Base-by-base conservation (phyloP, 2,329 filamentous ascomycete species). In the Cordyceps militaris region DNA sequence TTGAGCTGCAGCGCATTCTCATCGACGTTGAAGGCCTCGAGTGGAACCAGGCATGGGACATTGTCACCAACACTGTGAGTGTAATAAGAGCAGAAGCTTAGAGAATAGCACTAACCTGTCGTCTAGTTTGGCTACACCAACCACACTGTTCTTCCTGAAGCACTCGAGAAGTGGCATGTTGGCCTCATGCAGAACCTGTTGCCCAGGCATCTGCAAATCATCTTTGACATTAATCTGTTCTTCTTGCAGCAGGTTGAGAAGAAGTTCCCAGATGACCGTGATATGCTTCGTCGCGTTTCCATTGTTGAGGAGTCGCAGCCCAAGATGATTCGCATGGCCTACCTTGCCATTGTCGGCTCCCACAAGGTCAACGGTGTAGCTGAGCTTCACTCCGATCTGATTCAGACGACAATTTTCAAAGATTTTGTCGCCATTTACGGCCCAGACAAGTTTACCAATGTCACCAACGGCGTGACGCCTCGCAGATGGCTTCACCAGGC, bases 351-450 rank as follows among this genome's bases (percentile, higher is more conserved):
- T 69, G 91, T 99, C 66, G 94, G 94, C 49, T 97, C 94, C 36
- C 94, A 97, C 83, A 99, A 97, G 79, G 92, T 99, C 77, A 99
- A 99, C 65, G 94, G 94, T 71, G 94, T 99, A 36, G 94, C 94
- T 34, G 94, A 99, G 75, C 77, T 99, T 63, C 94, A 99, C 76
- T 99, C 94, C 0, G 94, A 99, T 70, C 80, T 99, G 59, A 96
- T 99, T 79, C 94, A 94, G 79, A 95, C 92, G 0, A 99, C 94
- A n/a, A 96, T 99, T 65, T 97, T 99, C 84, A 97, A 94, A 73
- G 94, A 99, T 72, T 99, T 99, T 73, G 93, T 99, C 60, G 82
- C 85, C 65, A 90, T 99, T 63, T 99, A 94, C 66, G 94, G 94
- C 3, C 87, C 88, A 0, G 94, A 99, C 80, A 97, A 97, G 73